A percentile compares a stretch with the other conserved stretches of the same genome.
Conservation (phyloP, 495 filamentous ascomycete species). For the Penicillium crystallinum region DNA sequence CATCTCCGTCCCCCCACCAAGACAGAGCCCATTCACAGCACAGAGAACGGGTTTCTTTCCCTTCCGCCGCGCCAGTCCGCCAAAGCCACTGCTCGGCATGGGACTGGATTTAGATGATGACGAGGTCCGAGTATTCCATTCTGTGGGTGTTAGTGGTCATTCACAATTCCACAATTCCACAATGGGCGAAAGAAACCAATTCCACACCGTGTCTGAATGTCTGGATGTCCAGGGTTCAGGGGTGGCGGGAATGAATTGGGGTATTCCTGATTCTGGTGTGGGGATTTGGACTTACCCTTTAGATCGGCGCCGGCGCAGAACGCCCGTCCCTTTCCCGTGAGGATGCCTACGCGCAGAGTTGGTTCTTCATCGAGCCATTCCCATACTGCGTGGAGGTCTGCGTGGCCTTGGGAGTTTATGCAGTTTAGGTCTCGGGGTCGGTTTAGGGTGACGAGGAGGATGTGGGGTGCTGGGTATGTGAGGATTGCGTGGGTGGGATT, state of each 20-base stretch:
- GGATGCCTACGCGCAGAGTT: constrained; percentile 46
- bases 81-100: constrained; percentile 31
- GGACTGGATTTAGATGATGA: neutral
- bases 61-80: constrained; percentile 41
- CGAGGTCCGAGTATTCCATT: constrained; percentile 32
- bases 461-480: constrained; percentile 42
- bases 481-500: constrained; percentile 32
- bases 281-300: constrained; percentile 33
- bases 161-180: no score
- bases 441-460: constrained; percentile 46
- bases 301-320: constrained; percentile 59
- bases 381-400: constrained; percentile 49
- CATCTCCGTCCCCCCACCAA: constrained; percentile 76
- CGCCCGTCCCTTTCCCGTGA: constrained; percentile 52
- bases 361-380: constrained; percentile 55
- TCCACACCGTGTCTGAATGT: no score
- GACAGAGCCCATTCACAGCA: constrained; percentile 66
- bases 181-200: no score
- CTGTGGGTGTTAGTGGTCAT: constrained; percentile 18
- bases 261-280: neutral
- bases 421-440: constrained; percentile 45
- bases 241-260: neutral
- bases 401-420: constrained; percentile 47
- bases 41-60: constrained; percentile 61
- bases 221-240: no score